Base-by-base conservation (phyloP, 2,329 filamentous ascomycete species). In the Penicillium sp. region DNA sequence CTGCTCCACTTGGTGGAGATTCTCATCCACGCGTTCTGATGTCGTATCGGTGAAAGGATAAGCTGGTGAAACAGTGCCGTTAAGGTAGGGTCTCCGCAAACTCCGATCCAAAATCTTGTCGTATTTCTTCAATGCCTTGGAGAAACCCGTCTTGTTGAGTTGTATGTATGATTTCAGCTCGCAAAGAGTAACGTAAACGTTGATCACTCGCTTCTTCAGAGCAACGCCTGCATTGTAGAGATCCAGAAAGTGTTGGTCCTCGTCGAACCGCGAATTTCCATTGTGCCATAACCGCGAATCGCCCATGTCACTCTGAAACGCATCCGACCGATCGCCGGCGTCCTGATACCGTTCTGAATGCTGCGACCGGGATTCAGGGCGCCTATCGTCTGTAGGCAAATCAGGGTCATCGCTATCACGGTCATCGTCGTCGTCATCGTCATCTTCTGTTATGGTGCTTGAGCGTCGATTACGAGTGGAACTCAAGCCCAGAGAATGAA, bases 121-220 rank as follows among this genome's bases (percentile, higher is more conserved):
- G 68, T 94, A 99, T 74, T 99, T 99, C 77, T 99, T 99, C 63
- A 97, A 77, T 0, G 96, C 92, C 75, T 99, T 99, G 67, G 87
- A 85, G 75, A 99, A 99, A 12, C 94, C 94, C 0, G 94, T 99
- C 74, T 89, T 89, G 80, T 99, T 99, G 61, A 99, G 84, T 76
- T 97, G 93, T 55, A 92, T 87, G 68, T 92, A 99, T 1, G 93
- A 97, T 70, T 96, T 95, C 66, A 99, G 83, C 72, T 97, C 94
- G 75, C 93, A 97, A 18, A 97, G 79, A 62, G 90, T 89, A 47
- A 99, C 94, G 69, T 97, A 99, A 59, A 92, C 79, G 68, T 86
- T 86, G 63, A 96, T 85, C 55, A 91, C 88, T 55, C 92, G 86
- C 77, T 96, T 97, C 81, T 97, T 97, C 61, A 99, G 77, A 66